Evolutionary conservation across 345 rosid species (phyloP).

Genomic region (Eucalyptus polybractea): DNA sequence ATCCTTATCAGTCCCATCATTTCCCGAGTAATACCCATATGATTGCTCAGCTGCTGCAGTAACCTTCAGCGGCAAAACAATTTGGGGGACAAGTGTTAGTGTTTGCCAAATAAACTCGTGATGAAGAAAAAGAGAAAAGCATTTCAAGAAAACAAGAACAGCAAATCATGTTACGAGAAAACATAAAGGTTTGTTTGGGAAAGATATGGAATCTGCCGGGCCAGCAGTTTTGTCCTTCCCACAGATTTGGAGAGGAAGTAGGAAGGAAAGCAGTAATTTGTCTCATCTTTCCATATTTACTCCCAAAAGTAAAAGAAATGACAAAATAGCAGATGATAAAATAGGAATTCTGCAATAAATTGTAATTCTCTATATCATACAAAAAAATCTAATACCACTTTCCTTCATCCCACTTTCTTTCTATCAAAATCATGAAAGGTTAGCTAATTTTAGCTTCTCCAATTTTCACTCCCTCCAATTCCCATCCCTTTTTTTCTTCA

Average conservation of each 20-base stretch:
- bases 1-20: slow-evolving; percentile 81
- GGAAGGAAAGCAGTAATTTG: not conserved
- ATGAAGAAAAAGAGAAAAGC: not conserved
- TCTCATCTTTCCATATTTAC: not conserved
- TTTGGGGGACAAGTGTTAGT: not conserved
- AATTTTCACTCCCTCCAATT: not conserved
- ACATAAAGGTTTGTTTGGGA: not conserved
- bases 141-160: not conserved
- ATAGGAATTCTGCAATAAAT: not conserved
- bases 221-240: not conserved
- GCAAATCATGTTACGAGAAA: not conserved
- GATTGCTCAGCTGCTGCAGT: slow-evolving; percentile 45
- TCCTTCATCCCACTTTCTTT: not conserved
- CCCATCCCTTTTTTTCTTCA: not conserved
- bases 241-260: not conserved
- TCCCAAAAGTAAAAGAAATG: not conserved
- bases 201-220: not conserved
- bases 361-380: not conserved
- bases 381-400: not conserved
- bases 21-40: slow-evolving; percentile 73
- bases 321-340: not conserved
- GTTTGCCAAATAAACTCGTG: not conserved
- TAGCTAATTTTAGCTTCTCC: not conserved
- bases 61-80: slow-evolving; percentile 21
- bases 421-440: not conserved